Percentiles rank a stretch among this genome's conserved stretches.
Conservation (phyloP, 1,139 yeast species). For the Sugiyamaella japonica region DNA sequence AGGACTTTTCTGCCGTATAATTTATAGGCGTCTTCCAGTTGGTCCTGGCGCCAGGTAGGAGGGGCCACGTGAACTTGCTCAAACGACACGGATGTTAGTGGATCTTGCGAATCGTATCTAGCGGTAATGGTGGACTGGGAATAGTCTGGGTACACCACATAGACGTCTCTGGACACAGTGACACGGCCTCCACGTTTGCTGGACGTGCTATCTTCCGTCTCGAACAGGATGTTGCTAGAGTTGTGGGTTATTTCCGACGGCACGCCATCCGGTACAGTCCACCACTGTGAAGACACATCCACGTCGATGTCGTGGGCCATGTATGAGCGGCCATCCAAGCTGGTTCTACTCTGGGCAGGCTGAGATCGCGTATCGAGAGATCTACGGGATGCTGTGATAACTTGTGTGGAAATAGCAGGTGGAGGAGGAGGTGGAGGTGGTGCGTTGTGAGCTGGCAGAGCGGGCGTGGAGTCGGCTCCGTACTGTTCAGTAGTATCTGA, state of each 20-base stretch:
- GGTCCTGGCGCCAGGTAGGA: constrained; percentile 51
- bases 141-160: constrained; percentile 71
- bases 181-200: constrained; percentile 58
- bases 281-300: constrained; percentile 55
- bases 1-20: constrained; percentile 40
- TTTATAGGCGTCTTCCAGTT: constrained; percentile 53
- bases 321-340: constrained; percentile 21
- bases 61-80: constrained; percentile 48
- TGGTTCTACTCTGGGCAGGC: constrained; percentile 18
- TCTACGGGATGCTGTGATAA: constrained; percentile 7
- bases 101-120: constrained; percentile 56
- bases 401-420: constrained; percentile 24
- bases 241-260: constrained; percentile 56
- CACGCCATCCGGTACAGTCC: constrained; percentile 55
- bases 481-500: constrained; percentile 16
- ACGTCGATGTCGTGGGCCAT: constrained; percentile 25
- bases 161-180: constrained; percentile 62
- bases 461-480: constrained; percentile 23
- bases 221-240: constrained; percentile 52
- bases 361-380: constrained; percentile 24
- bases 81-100: constrained; percentile 53
- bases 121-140: constrained; percentile 60
- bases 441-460: constrained; percentile 20
- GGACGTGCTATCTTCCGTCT: constrained; percentile 60
- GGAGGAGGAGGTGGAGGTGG: constrained; percentile 25